Conservation (phyloP, 2,329 filamentous ascomycete genomes). For the Endocalyx cinctus region DNA sequence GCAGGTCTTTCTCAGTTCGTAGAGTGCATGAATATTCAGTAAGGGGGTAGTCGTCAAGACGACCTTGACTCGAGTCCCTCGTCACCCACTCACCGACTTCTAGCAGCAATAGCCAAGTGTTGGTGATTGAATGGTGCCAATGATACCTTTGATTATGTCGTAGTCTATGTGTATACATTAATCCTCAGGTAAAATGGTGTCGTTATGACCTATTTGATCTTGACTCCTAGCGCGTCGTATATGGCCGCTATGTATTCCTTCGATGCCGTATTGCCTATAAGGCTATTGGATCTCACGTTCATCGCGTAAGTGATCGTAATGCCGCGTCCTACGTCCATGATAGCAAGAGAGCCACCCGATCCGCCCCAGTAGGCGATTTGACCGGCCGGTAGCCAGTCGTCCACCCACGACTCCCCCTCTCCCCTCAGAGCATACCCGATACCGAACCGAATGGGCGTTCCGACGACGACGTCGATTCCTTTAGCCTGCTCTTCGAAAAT, state of each 20-base stretch:
- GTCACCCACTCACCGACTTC: too few relatives aligned
- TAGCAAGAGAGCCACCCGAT: conserved; percentile 17
- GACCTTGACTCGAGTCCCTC: too few relatives aligned
- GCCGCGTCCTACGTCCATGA: conserved; percentile 18
- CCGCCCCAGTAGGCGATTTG: conserved; percentile 19
- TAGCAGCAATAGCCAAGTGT: too few relatives aligned
- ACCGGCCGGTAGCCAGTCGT: conserved; percentile 29
- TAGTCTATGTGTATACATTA: too few relatives aligned
- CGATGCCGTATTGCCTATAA: conserved; percentile 12
- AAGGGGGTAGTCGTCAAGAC: too few relatives aligned
- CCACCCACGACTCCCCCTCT: conserved; percentile 17
- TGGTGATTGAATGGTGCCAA: too few relatives aligned
- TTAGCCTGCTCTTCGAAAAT: conserved; percentile 40
- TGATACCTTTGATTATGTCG: too few relatives aligned
- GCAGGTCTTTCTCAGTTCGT: too few relatives aligned
- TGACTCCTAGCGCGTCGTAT: conserved; percentile 17
- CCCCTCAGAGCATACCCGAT: conserved; percentile 35
- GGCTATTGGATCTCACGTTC: conserved; percentile 11
- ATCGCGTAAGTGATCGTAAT: conserved; percentile 20
- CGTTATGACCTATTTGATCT: conserved; percentile 2
- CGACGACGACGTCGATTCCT: conserved; percentile 36
- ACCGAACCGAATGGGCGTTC: conserved; percentile 32
- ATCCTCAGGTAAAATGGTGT: too few relatives aligned
- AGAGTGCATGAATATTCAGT: too few relatives aligned
- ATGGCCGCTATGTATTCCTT: conserved; percentile 15